phyloP scores from a whole-genome alignment of 1,284 basidiomycete species.

The Marasmius oreades region DNA sequence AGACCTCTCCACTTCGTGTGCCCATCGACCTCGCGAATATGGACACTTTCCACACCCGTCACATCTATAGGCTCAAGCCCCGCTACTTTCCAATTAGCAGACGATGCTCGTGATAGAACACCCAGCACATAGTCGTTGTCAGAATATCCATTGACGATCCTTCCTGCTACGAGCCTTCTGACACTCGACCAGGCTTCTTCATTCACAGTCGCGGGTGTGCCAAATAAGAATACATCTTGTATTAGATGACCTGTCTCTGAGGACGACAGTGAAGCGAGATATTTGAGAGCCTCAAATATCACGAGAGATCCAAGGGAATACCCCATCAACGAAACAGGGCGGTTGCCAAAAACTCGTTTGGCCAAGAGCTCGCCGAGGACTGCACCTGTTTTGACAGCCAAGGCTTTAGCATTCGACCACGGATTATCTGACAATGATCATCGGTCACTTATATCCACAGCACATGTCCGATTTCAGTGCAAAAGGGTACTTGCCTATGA shows the following conservation, averaged over 20 bases:
- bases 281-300: slow-evolving; percentile 22
- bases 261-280: slow-evolving; percentile 35
- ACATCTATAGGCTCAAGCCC: slow-evolving; percentile 63
- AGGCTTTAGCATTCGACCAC: slow-evolving; percentile 53
- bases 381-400: slow-evolving; percentile 51
- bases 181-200: slow-evolving; percentile 57
- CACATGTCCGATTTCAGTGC: neutral
- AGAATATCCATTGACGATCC: slow-evolving; percentile 73
- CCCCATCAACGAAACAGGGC: slow-evolving; percentile 53
- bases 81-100: slow-evolving; percentile 65
- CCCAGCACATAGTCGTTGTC: slow-evolving; percentile 73
- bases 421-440: slow-evolving; percentile 43
- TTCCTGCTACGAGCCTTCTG: slow-evolving; percentile 61
- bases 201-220: slow-evolving; percentile 61
- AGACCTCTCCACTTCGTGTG: slow-evolving; percentile 53
- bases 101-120: slow-evolving; percentile 64
- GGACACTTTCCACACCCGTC: slow-evolving; percentile 69
- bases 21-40: slow-evolving; percentile 49
- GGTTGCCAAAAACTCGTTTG: slow-evolving; percentile 50
- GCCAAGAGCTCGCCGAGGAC: slow-evolving; percentile 52
- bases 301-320: slow-evolving; percentile 48
- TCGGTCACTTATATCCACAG: slow-evolving; percentile 2
- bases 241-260: slow-evolving; percentile 49
- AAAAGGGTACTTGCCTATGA: slow-evolving; percentile 39
- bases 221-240: slow-evolving; percentile 75